Percentiles rank a stretch among this genome's conserved stretches.
Conservation (phyloP, 1,139 yeast genomes). For the Candida tunisiensis region DNA sequence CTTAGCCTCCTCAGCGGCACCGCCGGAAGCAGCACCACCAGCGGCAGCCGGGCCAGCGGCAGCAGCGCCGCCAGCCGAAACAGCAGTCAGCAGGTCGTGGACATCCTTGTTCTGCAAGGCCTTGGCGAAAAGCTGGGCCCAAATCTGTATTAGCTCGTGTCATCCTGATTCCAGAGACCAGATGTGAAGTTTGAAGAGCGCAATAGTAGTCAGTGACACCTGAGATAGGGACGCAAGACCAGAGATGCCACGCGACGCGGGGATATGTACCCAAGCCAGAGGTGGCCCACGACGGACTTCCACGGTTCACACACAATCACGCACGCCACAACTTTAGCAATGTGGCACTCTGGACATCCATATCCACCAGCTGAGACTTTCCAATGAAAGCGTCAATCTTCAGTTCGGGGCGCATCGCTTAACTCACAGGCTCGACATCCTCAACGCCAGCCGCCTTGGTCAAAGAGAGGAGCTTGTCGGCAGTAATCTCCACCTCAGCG, state of each 20-base stretch:
- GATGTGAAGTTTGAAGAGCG: constrained; percentile 61
- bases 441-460: constrained; percentile 75
- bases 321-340: no score
- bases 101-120: constrained; percentile 95
- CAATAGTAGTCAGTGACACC: no score
- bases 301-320: no score
- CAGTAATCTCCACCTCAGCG: constrained; percentile 79
- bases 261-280: no score
- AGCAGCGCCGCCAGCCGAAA: constrained; percentile 56
- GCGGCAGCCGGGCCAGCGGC: constrained; percentile 40
- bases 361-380: constrained; percentile 18
- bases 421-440: constrained; percentile 48
- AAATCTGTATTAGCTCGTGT: constrained; percentile 22
- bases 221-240: no score
- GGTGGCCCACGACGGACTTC: no score
- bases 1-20: constrained; percentile 30
- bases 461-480: constrained; percentile 74
- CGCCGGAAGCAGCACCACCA: constrained; percentile 42
- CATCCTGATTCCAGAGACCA: background rate
- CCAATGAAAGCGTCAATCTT: background rate
- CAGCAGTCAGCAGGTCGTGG: constrained; percentile 75
- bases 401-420: background rate
- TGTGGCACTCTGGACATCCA: no score
- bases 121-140: constrained; percentile 93
- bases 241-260: no score